A percentile compares a stretch with the other conserved stretches of the same genome.
phyloP scores from a whole-genome alignment of 1,284 basidiomycete species.

The Psilocybe mexicana region DNA sequence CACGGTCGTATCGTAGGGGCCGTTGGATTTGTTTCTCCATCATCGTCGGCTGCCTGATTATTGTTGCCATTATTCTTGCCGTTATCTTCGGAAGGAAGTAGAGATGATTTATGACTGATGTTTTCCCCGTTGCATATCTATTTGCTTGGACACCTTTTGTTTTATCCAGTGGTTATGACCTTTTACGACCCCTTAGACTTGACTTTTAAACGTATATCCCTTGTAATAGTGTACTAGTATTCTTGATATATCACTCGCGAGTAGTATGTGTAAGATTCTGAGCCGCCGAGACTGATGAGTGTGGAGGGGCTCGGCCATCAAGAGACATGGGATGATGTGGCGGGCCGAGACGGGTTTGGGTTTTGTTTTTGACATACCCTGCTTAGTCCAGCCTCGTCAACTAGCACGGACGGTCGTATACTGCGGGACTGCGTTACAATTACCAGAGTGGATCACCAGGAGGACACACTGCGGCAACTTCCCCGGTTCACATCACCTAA shows the following conservation, averaged over 20 bases:
- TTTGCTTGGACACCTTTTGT: background rate
- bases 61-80: constrained; percentile 56
- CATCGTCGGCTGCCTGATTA: constrained; percentile 45
- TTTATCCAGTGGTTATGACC: background rate
- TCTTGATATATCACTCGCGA: no score
- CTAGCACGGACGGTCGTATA: background rate
- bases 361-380: background rate
- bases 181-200: background rate
- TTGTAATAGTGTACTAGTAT: background rate
- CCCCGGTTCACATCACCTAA: background rate
- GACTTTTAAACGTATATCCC: background rate
- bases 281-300: no score
- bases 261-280: background rate
- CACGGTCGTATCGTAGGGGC: constrained; percentile 68
- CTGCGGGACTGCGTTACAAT: background rate
- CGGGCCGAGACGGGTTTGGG: constrained; percentile 5
- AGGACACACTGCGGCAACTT: background rate
- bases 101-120: background rate
- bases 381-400: background rate
- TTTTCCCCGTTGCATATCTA: background rate
- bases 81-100: constrained; percentile 40
- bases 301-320: constrained; percentile 1
- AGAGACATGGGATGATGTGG: constrained; percentile 9
- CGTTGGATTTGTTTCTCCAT: constrained; percentile 81
- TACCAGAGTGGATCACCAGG: background rate